A percentile compares a stretch with the other conserved stretches of the same genome.
Evolutionary conservation across 1,284 basidiomycete species (phyloP).

Genomic region (Schizopora paradoxa): DNA sequence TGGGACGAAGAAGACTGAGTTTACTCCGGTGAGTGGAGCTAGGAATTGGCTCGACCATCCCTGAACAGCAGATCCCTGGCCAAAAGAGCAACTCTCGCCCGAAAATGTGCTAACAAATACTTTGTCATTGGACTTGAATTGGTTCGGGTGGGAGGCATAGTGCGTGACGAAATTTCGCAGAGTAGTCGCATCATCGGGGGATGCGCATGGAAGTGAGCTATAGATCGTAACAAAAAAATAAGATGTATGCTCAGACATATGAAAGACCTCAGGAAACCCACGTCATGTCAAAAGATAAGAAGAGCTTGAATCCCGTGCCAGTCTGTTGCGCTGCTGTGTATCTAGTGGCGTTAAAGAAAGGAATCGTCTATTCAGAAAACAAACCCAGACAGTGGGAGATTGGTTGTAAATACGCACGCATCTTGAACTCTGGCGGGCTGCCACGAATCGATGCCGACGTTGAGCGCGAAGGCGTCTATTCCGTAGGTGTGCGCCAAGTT

Average conservation of each 20-base stretch:
- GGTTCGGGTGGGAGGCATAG: conserved; percentile 56
- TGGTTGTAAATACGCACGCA: conserved; percentile 51
- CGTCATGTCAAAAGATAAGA: conserved; percentile 79
- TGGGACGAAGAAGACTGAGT: conserved; percentile 57
- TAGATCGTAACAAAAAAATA: conserved; percentile 10
- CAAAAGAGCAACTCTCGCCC: conserved; percentile 72
- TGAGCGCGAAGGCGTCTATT: conserved; percentile 65
- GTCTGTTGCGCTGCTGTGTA: conserved; percentile 52
- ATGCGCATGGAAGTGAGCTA: conserved; percentile 54
- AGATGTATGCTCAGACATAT: background rate
- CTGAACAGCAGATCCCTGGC: conserved; percentile 41
- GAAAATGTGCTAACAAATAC: conserved; percentile 76
- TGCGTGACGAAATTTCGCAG: conserved; percentile 56
- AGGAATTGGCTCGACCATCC: conserved; percentile 60
- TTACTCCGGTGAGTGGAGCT: conserved; percentile 39
- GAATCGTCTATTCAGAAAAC: conserved; percentile 7
- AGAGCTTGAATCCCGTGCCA: conserved; percentile 65
- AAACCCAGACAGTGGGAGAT: conserved; percentile 9
- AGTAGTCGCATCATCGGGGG: conserved; percentile 45
- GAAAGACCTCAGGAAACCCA: conserved; percentile 27
- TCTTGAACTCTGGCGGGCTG: conserved; percentile 55
- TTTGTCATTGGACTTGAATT: conserved; percentile 52
- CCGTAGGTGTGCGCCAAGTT: conserved; percentile 49
- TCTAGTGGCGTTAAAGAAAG: too few species aligned
- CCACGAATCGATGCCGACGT: conserved; percentile 64